Conservation (phyloP, 805 yeast genomes). For the Wickerhamomyces tratensis region DNA sequence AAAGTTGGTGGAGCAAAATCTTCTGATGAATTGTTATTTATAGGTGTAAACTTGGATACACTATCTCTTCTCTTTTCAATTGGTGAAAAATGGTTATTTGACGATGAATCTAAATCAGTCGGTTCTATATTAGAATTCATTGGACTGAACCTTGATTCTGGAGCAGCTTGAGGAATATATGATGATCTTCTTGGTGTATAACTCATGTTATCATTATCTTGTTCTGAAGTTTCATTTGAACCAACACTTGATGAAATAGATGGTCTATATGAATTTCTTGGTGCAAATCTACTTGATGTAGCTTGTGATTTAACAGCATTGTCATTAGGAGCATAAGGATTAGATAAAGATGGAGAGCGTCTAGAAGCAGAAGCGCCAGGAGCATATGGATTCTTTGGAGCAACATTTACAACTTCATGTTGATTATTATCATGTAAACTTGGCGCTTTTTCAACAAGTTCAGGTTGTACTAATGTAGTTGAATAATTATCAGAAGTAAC, state of each 20-base stretch:
- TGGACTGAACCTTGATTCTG: not conserved
- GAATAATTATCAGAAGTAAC: too few relatives aligned
- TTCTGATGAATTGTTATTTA: not conserved
- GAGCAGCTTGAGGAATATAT: too few relatives aligned
- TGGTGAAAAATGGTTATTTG: not conserved
- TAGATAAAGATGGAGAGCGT: too few relatives aligned
- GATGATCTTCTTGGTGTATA: too few relatives aligned
- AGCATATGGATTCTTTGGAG: not conserved
- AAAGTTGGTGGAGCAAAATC: slow-evolving; percentile 18
- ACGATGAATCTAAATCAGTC: not conserved
- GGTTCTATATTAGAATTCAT: not conserved
- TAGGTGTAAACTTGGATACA: not conserved
- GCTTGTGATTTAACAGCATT: not conserved
- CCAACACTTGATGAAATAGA: not conserved
- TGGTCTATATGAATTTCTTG: slow-evolving; percentile 2
- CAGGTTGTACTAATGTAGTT: too few relatives aligned
- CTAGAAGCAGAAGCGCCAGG: not conserved
- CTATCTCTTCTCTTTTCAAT: not conserved
- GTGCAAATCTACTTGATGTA: slow-evolving; percentile 1
- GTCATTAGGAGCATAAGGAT: not conserved
- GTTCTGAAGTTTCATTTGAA: too few relatives aligned
- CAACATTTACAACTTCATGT: not conserved
- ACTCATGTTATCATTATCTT: too few relatives aligned
- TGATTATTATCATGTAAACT: too few relatives aligned
- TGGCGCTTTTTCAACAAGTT: not conserved